Conservation (phyloP, 208 protist genomes). For the Trypanosomatidae sp. region DNA sequence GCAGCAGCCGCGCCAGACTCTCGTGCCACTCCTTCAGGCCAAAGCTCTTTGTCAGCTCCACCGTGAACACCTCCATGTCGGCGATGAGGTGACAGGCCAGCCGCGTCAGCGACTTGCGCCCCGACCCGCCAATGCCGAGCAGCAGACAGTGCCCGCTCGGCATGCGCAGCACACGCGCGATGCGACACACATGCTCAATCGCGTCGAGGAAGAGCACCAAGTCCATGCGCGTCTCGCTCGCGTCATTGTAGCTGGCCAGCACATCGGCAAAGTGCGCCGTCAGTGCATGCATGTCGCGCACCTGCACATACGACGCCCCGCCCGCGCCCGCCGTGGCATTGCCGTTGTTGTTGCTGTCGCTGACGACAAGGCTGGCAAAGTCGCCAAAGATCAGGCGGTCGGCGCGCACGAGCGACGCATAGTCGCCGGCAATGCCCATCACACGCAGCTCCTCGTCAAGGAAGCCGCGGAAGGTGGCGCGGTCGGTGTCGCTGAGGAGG, state of each 20-base stretch:
- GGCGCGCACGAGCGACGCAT: slow-evolving; percentile 33
- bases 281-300: slow-evolving; percentile 76
- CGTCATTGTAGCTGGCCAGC: slow-evolving; percentile 89
- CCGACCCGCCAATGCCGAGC: slow-evolving; percentile 96
- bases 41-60: slow-evolving; percentile 96
- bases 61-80: slow-evolving; percentile 90
- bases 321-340: too few species aligned
- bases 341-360: too few species aligned
- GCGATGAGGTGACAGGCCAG: slow-evolving; percentile 91
- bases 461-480: slow-evolving; percentile 59
- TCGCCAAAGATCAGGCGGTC: slow-evolving; percentile 92
- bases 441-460: slow-evolving; percentile 43
- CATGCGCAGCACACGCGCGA: slow-evolving; percentile 88
- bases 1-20: slow-evolving; percentile 86
- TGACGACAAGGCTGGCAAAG: slow-evolving; percentile 74
- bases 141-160: slow-evolving; percentile 94
- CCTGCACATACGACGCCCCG: slow-evolving; percentile 84
- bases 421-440: slow-evolving; percentile 48
- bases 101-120: slow-evolving; percentile 91
- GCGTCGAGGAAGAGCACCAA: slow-evolving; percentile 96
- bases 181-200: slow-evolving; percentile 94
- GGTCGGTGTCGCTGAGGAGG: slow-evolving; percentile 84
- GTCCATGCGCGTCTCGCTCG: slow-evolving; percentile 87
- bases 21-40: slow-evolving; percentile 94
- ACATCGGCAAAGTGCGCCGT: slow-evolving; percentile 64